Conservation (phyloP, 352 stramenopile species). For the Phytophthora pseudosyringae region DNA sequence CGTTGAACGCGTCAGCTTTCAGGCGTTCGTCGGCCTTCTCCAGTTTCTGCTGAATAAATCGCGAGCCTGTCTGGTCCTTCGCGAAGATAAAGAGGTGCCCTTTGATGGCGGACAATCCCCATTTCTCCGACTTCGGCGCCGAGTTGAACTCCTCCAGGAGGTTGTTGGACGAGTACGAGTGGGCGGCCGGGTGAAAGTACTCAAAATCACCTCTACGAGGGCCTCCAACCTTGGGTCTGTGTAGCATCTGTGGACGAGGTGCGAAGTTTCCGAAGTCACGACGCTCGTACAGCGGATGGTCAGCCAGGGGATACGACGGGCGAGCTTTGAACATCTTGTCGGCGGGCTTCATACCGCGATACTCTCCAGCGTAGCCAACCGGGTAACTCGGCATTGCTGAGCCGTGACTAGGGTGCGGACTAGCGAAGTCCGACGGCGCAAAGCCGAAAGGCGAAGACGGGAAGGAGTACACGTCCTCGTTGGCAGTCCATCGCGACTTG, state of each 20-base stretch:
- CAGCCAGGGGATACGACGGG: constrained; percentile 30
- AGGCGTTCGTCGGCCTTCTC: constrained; percentile 81
- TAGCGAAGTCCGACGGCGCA: constrained; percentile 34
- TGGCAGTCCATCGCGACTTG: constrained; percentile 32
- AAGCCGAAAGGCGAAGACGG: constrained; percentile 33
- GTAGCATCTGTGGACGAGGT: constrained; percentile 34
- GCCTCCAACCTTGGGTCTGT: constrained; percentile 40
- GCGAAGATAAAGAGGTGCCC: constrained; percentile 89
- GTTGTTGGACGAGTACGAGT: constrained; percentile 74
- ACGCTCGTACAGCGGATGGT: constrained; percentile 34
- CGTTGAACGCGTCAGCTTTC: constrained; percentile 80
- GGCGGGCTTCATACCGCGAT: constrained; percentile 22
- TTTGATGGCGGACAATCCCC: constrained; percentile 80
- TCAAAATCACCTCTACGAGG: constrained; percentile 40
- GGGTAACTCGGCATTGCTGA: constrained; percentile 21
- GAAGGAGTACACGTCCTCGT: constrained; percentile 34
- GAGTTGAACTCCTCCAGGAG: constrained; percentile 87
- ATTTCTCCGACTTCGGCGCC: constrained; percentile 76
- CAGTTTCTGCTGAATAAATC: constrained; percentile 91
- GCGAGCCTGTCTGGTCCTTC: constrained; percentile 83
- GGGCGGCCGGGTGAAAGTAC: constrained; percentile 58
- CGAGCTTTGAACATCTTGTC: constrained; percentile 35
- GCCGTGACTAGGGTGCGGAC: constrained; percentile 20
- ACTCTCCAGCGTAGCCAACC: constrained; percentile 27
- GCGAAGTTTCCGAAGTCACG: constrained; percentile 33